Evolutionary conservation across 2,329 filamentous ascomycete genomes (phyloP).

Genomic region (Chaetomium sp.): DNA sequence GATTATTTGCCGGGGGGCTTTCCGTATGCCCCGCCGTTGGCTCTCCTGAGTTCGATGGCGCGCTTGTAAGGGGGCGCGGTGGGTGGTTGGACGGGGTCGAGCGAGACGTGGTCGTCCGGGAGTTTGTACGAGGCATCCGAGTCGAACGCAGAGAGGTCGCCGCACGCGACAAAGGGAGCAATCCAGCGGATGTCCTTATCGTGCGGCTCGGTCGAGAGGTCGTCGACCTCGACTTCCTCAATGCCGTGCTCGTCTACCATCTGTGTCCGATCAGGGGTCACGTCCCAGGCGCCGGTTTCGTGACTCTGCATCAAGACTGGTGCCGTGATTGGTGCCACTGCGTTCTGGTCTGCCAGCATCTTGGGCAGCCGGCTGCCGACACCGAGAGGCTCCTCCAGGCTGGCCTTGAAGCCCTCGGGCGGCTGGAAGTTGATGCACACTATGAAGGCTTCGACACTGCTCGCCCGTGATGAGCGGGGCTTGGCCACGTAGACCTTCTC

Average conservation of each 20-base stretch:
- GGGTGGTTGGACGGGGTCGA: constrained; percentile 92
- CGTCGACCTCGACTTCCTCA: constrained; percentile 56
- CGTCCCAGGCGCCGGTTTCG: constrained; percentile 49
- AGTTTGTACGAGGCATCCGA: constrained; percentile 92
- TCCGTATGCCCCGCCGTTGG: constrained; percentile 74
- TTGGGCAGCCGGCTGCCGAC: constrained; percentile 58
- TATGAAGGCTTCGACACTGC: constrained; percentile 94
- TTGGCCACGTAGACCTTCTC: constrained; percentile 87
- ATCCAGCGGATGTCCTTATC: constrained; percentile 70
- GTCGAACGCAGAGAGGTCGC: constrained; percentile 91
- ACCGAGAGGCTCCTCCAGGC: constrained; percentile 73
- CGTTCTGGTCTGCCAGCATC: constrained; percentile 50
- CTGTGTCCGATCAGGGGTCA: constrained; percentile 24
- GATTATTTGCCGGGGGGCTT: constrained; percentile 57
- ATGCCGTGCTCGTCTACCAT: constrained; percentile 41
- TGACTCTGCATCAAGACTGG: constrained; percentile 51
- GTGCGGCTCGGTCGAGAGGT: constrained; percentile 40
- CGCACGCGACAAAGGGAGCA: constrained; percentile 94
- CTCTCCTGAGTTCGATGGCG: constrained; percentile 80
- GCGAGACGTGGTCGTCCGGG: constrained; percentile 79
- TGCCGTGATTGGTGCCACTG: constrained; percentile 47
- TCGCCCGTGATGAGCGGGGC: constrained; percentile 90
- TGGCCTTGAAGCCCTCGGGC: constrained; percentile 73
- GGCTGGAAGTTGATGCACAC: constrained; percentile 85
- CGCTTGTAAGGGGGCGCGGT: constrained; percentile 94